Evolutionary conservation across 495 filamentous ascomycete genomes (phyloP).

Genomic region (Halenospora varia): DNA sequence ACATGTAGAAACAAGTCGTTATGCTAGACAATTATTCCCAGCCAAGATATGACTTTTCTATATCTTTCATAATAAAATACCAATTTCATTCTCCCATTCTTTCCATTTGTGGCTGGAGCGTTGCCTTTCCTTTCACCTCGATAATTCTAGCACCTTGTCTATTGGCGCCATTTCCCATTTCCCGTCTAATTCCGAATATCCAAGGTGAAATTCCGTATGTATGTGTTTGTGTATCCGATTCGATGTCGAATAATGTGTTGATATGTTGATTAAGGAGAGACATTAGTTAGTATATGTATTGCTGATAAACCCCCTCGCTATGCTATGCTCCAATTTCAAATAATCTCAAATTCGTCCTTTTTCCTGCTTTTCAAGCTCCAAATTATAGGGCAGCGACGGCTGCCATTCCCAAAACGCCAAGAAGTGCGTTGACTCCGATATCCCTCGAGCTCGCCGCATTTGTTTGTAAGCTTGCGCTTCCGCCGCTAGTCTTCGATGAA

Average conservation of each 20-base stretch:
- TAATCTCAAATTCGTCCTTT: background rate
- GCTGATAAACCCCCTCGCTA: constrained; percentile 9
- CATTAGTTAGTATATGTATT: constrained; percentile 13
- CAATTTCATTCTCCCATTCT: too few species aligned
- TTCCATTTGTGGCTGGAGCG: background rate
- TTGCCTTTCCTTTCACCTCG: background rate
- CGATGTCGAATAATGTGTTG: background rate
- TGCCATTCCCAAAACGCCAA: constrained; percentile 11
- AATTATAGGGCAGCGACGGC: constrained; percentile 14
- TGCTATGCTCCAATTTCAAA: constrained; percentile 3
- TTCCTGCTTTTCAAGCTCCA: background rate
- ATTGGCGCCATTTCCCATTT: background rate
- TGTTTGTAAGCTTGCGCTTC: constrained; percentile 15
- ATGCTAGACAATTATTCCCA: background rate
- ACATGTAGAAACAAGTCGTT: too few species aligned
- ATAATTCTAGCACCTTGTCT: background rate
- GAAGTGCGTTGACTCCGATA: background rate
- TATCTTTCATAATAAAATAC: background rate
- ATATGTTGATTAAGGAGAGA: constrained; percentile 12
- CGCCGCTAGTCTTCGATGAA: background rate
- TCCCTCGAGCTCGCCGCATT: background rate
- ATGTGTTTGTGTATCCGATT: background rate
- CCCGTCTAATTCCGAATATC: too few species aligned
- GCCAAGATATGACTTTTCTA: background rate
- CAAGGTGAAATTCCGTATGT: background rate